Percentiles rank a stretch among this genome's conserved stretches.
phyloP scores from a whole-genome alignment of 169 alveolate genomes.

The Plasmodium inui region DNA sequence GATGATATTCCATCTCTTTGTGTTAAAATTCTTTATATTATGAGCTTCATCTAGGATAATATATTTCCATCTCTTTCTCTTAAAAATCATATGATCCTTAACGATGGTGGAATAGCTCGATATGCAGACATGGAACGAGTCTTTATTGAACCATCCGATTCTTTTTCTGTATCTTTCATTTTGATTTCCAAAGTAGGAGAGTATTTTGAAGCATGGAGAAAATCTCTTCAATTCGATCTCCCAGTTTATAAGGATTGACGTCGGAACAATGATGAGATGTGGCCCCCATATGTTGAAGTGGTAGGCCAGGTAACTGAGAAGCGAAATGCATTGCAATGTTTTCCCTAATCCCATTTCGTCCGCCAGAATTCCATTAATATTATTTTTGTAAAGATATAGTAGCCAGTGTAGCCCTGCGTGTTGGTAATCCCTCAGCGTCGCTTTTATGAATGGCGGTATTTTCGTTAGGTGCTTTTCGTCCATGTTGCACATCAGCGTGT shows the following conservation, averaged over 20 bases:
- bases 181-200: conserved; percentile 95
- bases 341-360: conserved; percentile 99
- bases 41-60: conserved; percentile 99
- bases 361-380: conserved; percentile 98
- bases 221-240: conserved; percentile 98
- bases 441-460: conserved; percentile 93
- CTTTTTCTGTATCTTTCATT: conserved; percentile 87
- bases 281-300: conserved; percentile 98
- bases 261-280: conserved; percentile 99
- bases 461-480: conserved; percentile 81
- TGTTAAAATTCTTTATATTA: conserved; percentile 96
- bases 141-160: conserved; percentile 95
- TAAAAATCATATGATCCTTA: conserved; percentile 95
- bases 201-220: conserved; percentile 97
- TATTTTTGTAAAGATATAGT: conserved; percentile 95
- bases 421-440: conserved; percentile 95
- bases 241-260: conserved; percentile 98
- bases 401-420: conserved; percentile 97
- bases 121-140: conserved; percentile 97
- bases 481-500: conserved; percentile 77
- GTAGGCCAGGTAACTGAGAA: conserved; percentile 97
- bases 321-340: conserved; percentile 97
- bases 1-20: conserved; percentile 98
- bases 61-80: conserved; percentile 97
- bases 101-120: conserved; percentile 96